Evolutionary conservation across 2,329 filamentous ascomycete species (phyloP), one percentile per base, ranked within the genome.

Genomic region (Byssochlamys sp.): DNA sequence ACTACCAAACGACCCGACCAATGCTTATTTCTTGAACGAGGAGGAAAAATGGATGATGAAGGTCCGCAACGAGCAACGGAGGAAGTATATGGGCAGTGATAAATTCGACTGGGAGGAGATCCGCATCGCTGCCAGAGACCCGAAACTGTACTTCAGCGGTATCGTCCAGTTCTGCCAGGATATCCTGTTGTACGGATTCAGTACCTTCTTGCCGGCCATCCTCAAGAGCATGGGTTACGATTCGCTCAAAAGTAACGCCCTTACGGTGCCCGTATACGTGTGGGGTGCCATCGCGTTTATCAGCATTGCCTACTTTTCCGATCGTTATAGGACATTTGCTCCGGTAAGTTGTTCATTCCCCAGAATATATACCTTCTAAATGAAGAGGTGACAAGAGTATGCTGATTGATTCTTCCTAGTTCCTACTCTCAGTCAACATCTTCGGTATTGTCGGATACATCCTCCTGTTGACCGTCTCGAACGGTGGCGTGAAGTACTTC

Each of bases 231-330:
- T 83, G 67, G 80, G 80, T 2, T 83, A 81, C 62, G 67, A 72
- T 39, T 74, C 73, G n/a, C 69, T 82, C 24, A 71, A 79, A 61
- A 76, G 78, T 10, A 80, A 84, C 57, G 77, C 80, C 35, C 69
- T 84, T 33, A 83, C 80, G 3, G 79, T 84, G 0, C 81, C 81
- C 0, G 79, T 83, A n/a, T 84, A 81, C 61, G 65, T 81, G 12
- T 76, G 77, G 58, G 80, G 78, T 2, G 78, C 75, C 0, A 58
- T 77, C 5, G 64, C 68, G 27, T 83, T 79, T 61, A 67, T 83
- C 4, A 58, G 63, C 0, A 62, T 78, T 1, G 77, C 80, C 1
- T 77, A 67, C 49, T 59, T 76, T n/a, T 80, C 79, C 0, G 81
- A 83, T 64, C 69, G 71, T 9, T 66, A 71, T 51, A 63, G 61